Base-by-base conservation (phyloP, 2,329 filamentous ascomycete genomes). In the Harringtonia aguacate region DNA sequence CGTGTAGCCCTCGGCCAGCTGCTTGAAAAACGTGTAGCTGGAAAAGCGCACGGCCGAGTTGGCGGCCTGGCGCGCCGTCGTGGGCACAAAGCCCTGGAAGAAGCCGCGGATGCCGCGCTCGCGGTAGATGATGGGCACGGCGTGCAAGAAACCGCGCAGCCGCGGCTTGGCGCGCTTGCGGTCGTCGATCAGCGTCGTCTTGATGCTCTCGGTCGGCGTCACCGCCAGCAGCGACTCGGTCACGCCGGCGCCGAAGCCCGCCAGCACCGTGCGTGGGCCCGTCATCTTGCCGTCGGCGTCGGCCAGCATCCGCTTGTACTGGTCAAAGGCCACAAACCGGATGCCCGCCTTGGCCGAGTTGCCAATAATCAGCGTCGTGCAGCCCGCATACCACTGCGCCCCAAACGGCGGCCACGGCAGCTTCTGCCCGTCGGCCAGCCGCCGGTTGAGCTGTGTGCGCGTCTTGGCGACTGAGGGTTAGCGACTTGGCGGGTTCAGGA, bases 121-220 rank as follows among this genome's bases (percentile, higher is more conserved):
- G 50, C 84, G 79, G 33, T 81, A 82, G 49, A 98, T 97, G 47
- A 97, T 75, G 43, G 78, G 80, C 14, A 88, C 84, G 41, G 90
- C 92, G 61, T 97, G 86, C 17, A 97, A 69, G 66, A 98, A 95
- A 22, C 92, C 92, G 48, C 81, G 78, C 79, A 98, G 82, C 15
- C 90, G 81, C 29, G 92, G 92, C 31, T 86, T 86, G 24, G 78
- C 71, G 4, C 77, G 74, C 69, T 98, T 98, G 55, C 86, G 84
- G 64, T 98, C 92, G 60, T 98, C 92, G 59, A 98, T 97, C 75
- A 98, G 69, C 54, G 94, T 94, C 41, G 92, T 98, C 72, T 98
- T 98, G 66, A 98, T 95, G 57, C 86, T 94, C 67, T 98, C 92
- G 47, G 94, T 95, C 0, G 92, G 92, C 29, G 92, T 98, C 29